These are phyloP conservation scores for Kondoa malvinella DNA, from an alignment of 768 basidiomycete genomes.

Conservation along the genomic window DNA sequence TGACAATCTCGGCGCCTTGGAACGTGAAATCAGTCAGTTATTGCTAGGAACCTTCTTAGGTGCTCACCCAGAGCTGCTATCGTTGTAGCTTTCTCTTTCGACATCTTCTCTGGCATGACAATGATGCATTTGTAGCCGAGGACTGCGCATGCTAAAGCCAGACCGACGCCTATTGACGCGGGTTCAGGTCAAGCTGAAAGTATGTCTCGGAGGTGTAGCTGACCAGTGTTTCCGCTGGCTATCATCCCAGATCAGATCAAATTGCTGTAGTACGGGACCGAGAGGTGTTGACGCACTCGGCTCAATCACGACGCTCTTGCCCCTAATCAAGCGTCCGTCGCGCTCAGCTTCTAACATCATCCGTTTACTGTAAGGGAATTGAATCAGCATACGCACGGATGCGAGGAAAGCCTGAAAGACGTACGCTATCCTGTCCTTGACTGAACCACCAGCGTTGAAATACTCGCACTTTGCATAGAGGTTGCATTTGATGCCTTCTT, in stretches of 20 bases:
- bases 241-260: not conserved
- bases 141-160: conserved; percentile 82
- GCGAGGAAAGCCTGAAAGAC: conserved; percentile 21
- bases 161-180: conserved; percentile 49
- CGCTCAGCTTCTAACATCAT: conserved; percentile 92
- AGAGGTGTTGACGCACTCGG: conserved; percentile 39
- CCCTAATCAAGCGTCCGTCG: conserved; percentile 60
- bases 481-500: conserved; percentile 69
- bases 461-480: conserved; percentile 51
- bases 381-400: too few species aligned
- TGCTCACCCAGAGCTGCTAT: conserved; percentile 53
- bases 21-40: not conserved
- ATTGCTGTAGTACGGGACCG: not conserved
- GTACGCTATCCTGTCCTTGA: conserved; percentile 91
- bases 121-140: conserved; percentile 45
- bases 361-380: conserved; percentile 33
- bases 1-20: conserved; percentile 66
- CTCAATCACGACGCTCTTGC: conserved; percentile 81
- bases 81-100: conserved; percentile 81
- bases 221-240: conserved; percentile 75
- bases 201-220: too few species aligned
- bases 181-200: too few species aligned
- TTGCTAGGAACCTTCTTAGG: not conserved
- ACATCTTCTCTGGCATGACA: conserved; percentile 74
- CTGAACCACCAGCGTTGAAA: conserved; percentile 75